phyloP scores from a whole-genome alignment of 2,329 filamentous ascomycete species.

The Macrophomina pseudophaseolina region DNA sequence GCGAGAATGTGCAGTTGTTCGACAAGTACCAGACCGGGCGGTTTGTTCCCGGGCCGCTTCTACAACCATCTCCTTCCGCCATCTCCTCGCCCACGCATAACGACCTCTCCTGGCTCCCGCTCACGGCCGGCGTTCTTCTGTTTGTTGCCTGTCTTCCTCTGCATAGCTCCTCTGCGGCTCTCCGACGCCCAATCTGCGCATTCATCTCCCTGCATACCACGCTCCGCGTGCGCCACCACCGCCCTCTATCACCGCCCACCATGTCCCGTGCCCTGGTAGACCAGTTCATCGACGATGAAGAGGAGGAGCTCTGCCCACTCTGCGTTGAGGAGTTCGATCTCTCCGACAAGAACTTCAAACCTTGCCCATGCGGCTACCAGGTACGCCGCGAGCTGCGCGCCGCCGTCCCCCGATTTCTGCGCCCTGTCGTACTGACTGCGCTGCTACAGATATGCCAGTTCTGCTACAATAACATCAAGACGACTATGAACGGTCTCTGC shows the following conservation, averaged over 20 bases:
- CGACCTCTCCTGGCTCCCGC: conserved; percentile 20
- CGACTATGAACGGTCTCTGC: conserved; percentile 95
- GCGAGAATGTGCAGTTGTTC: background rate
- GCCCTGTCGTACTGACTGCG: conserved; percentile 19
- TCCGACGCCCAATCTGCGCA: conserved; percentile 6
- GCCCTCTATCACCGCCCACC: conserved; percentile 30
- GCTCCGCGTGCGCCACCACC: conserved; percentile 25
- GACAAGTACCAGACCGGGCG: conserved; percentile 12
- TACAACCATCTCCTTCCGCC: conserved; percentile 25
- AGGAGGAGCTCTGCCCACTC: conserved; percentile 74
- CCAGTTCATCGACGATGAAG: conserved; percentile 60
- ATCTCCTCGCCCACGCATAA: conserved; percentile 21
- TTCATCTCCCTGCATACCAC: conserved; percentile 16
- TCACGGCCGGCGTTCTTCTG: conserved; percentile 27
- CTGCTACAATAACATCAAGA: conserved; percentile 99
- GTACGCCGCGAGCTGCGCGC: conserved; percentile 57
- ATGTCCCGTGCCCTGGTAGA: conserved; percentile 58
- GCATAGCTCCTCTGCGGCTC: background rate
- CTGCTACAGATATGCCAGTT: conserved; percentile 88
- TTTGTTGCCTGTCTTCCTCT: conserved; percentile 18
- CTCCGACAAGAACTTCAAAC: conserved; percentile 94
- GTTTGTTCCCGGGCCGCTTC: conserved; percentile 20
- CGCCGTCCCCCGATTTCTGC: conserved; percentile 11
- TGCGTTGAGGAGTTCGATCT: conserved; percentile 99
- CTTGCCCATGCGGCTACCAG: conserved; percentile 97